A percentile compares a stretch with the other conserved stretches of the same genome.
phyloP scores from a whole-genome alignment of 768 basidiomycete species.

The Melanogaster broomeanus region DNA sequence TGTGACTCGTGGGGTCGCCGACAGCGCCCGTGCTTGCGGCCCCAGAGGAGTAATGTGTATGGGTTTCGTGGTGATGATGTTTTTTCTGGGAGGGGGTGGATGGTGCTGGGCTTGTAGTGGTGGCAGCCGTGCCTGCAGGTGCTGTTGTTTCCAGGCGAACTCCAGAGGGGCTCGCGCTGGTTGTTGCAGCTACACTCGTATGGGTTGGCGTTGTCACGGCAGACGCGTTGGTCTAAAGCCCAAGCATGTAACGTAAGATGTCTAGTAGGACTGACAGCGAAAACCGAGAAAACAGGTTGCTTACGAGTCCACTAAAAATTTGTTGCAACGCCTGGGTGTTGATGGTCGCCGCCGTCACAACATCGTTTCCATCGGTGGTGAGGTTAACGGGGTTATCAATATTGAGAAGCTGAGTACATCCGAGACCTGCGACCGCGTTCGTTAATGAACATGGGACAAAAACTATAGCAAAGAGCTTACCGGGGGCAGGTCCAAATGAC shows the following conservation, averaged over 20 bases:
- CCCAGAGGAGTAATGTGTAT: not conserved
- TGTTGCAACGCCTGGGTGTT: conserved; percentile 20
- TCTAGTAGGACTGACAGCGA: not conserved
- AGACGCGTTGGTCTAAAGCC: not conserved
- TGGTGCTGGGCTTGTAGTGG: not conserved
- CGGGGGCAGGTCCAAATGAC: conserved; percentile 24
- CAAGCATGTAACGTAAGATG: not conserved
- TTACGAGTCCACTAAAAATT: conserved; percentile 8
- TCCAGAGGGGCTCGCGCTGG: not conserved
- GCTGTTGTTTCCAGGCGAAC: not conserved
- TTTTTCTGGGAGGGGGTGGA: not conserved
- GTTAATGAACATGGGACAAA: not conserved
- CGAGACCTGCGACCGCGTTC: conserved; percentile 18
- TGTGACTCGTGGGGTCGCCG: not conserved
- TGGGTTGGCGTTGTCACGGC: not conserved
- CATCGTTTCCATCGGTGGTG: conserved; percentile 25
- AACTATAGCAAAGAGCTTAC: conserved; percentile 4
- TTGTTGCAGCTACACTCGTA: not conserved
- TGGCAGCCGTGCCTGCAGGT: not conserved
- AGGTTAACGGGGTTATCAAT: conserved; percentile 23
- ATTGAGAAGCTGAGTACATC: conserved; percentile 20
- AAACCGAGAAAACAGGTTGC: not conserved
- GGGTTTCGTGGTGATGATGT: not conserved
- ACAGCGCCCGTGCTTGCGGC: not conserved
- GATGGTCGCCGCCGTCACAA: conserved; percentile 27